Evolutionary conservation across 2,329 filamentous ascomycete species (phyloP).

Genomic region (Rosellinia necatrix): DNA sequence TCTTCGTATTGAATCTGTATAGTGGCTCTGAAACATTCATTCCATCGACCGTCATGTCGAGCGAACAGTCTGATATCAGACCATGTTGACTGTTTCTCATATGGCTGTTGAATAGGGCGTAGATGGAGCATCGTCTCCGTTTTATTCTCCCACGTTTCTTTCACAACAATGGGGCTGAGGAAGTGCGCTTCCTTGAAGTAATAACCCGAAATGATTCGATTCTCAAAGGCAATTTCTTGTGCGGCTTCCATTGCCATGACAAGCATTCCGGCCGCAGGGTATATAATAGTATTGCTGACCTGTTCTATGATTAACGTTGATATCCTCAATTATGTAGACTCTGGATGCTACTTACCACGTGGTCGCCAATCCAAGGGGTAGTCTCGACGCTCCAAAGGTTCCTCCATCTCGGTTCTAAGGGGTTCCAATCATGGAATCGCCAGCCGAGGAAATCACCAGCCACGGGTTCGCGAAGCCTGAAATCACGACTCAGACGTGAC

Average conservation of each 20-base stretch:
- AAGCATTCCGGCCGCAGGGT: conserved; percentile 45
- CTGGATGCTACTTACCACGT: conserved; percentile 42
- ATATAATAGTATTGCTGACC: conserved; percentile 38
- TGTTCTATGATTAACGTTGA: conserved; percentile 21
- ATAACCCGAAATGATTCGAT: conserved; percentile 34
- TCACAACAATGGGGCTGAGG: conserved; percentile 40
- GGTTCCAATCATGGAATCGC: conserved; percentile 34
- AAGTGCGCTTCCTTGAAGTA: conserved; percentile 40
- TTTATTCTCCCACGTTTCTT: conserved; percentile 36
- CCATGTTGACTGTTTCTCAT: conserved; percentile 34
- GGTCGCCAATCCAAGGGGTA: conserved; percentile 52
- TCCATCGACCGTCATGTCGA: conserved; percentile 37
- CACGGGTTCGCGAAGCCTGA: conserved; percentile 37
- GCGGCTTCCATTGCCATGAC: conserved; percentile 47
- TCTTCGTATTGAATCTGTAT: conserved; percentile 40
- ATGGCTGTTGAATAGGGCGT: conserved; percentile 31
- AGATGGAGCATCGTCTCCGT: conserved; percentile 41
- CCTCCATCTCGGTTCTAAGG: conserved; percentile 47
- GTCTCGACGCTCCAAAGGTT: conserved; percentile 48
- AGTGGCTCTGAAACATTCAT: conserved; percentile 39
- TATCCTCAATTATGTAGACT: background rate
- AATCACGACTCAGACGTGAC: conserved; percentile 39
- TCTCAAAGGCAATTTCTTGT: conserved; percentile 31
- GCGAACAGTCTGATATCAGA: conserved; percentile 40
- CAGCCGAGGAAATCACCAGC: conserved; percentile 40